Conservation (phyloP, 2,329 filamentous ascomycete genomes). For the Cercospora zeae-maydis region DNA sequence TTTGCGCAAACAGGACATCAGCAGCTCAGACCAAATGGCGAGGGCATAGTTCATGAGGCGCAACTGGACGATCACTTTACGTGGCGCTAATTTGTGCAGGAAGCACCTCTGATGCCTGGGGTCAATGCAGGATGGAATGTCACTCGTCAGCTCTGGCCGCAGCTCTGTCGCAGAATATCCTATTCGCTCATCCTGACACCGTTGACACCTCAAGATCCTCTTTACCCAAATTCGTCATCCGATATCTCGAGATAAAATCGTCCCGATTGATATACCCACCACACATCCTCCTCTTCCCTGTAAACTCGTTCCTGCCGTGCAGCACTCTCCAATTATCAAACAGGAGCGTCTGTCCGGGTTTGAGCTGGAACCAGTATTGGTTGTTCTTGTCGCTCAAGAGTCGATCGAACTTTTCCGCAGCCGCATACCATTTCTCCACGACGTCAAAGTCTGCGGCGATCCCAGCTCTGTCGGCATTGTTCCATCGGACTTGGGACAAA, state of each 20-base stretch:
- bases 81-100: background rate
- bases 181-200: constrained; percentile 29
- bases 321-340: constrained; percentile 96
- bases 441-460: constrained; percentile 53
- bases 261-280: constrained; percentile 83
- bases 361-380: constrained; percentile 76
- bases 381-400: constrained; percentile 63
- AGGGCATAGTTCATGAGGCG: background rate
- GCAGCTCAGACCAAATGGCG: background rate
- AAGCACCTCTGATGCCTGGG: background rate
- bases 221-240: constrained; percentile 61
- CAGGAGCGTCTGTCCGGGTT: constrained; percentile 73
- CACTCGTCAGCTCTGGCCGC: background rate
- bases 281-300: constrained; percentile 80
- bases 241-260: constrained; percentile 74
- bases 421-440: constrained; percentile 66
- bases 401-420: constrained; percentile 67
- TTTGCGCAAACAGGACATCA: background rate
- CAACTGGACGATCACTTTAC: background rate
- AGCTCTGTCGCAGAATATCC: background rate
- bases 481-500: constrained; percentile 76
- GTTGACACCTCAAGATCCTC: constrained; percentile 34
- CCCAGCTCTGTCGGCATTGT: constrained; percentile 80
- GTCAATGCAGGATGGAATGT: background rate
- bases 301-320: constrained; percentile 80